Base-by-base conservation (phyloP, 805 yeast genomes). In the Hanseniaspora occidentalis region DNA sequence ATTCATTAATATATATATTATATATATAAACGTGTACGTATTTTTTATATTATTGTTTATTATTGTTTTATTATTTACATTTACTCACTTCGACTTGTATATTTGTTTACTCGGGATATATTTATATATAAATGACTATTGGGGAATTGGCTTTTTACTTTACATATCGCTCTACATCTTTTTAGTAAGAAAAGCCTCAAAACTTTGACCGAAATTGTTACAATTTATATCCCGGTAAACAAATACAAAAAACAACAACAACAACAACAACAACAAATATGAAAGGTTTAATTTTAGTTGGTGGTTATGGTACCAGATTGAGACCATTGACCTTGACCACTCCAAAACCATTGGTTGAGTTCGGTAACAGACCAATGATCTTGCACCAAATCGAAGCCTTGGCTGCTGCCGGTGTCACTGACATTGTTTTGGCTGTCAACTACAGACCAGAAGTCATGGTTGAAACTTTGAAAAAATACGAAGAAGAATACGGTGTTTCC, bases 401-500 rank as follows among this genome's bases (percentile, higher is more conserved):
- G 48, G 96, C 97, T 47, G 78, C 78, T 47, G 98, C 98, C 53
- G 99, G 99, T 61, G 96, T 92, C 63, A 92, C 95, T 45, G 99
- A 92, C 66, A 88, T 92, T 55, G 98, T 92, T 35, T 70, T 92
- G 54, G 99, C 99, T 47, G 99, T 92, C 54, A 92, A 92, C 79
- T 92, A 92, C 79, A 82, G 96, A 67, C 98, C 99, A 46, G 98
- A 92, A 71, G 95, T 86, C 51, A 92, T 92, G 99, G 97, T 89
- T 50, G 79, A 83, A 53, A 81, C 97, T 46, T 75, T 92, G 60
- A 74, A 92, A 69, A 77, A 88, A 68, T 92, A 89, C 75, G 97
- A 92, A 71, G 70, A 79, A 60, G 85, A 79, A 65, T 92, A 84
- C 67, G 96, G 96, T 64, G 95, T 92, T 50, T 70, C 72, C 54